These are phyloP conservation scores for Trametes cubensis DNA, from an alignment of 768 basidiomycete genomes.

Conservation along the genomic window DNA sequence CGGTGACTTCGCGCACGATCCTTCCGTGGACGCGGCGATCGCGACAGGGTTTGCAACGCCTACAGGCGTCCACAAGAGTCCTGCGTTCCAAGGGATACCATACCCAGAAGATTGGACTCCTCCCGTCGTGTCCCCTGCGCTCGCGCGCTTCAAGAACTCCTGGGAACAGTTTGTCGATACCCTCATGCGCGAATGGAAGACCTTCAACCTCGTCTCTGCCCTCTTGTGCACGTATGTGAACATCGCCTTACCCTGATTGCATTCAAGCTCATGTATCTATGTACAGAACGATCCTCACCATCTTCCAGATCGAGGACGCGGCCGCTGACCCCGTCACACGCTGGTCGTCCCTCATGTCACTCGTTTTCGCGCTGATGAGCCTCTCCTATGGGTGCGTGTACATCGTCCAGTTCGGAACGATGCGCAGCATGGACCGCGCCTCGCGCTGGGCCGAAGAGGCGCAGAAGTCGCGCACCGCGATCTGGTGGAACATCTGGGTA, in stretches of 20 bases:
- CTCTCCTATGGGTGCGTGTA: conserved; percentile 74
- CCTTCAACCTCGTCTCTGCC: conserved; percentile 72
- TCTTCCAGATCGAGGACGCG: conserved; percentile 60
- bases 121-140: conserved; percentile 59
- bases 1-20: conserved; percentile 14
- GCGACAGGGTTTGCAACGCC: conserved; percentile 18
- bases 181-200: conserved; percentile 76
- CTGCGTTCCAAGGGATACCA: conserved; percentile 24
- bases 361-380: conserved; percentile 70
- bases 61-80: conserved; percentile 9
- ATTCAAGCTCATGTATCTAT: neutral
- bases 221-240: conserved; percentile 51
- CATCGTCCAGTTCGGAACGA: conserved; percentile 69
- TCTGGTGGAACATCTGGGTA: conserved; percentile 72
- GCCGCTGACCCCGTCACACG: conserved; percentile 63
- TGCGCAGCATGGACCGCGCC: conserved; percentile 73
- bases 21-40: conserved; percentile 16
- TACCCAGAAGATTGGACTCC: conserved; percentile 43
- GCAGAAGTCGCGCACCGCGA: conserved; percentile 47
- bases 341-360: conserved; percentile 62
- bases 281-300: conserved; percentile 60
- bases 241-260: neutral
- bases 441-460: conserved; percentile 79
- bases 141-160: conserved; percentile 61
- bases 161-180: conserved; percentile 78